Evolutionary conservation across 2,329 filamentous ascomycete species (phyloP).

Genomic region (Fusarium abutilonis): DNA sequence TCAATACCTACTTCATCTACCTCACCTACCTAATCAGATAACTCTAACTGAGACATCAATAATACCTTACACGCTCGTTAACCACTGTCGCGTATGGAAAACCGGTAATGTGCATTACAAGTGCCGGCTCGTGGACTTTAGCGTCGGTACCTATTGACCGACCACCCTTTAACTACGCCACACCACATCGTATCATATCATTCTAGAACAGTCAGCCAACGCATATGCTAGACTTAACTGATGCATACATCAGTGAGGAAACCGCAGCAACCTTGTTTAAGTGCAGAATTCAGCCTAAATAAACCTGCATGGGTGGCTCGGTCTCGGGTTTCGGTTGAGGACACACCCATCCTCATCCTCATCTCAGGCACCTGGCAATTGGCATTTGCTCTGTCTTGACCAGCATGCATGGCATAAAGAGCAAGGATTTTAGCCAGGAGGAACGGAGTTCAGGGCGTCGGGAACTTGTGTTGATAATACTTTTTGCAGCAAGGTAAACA

Average conservation of each 20-base stretch:
- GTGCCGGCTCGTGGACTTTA: slow-evolving; percentile 15
- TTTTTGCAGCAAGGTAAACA: background rate
- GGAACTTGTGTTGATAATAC: slow-evolving; percentile 1
- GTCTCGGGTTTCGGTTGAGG: no score
- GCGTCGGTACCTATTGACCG: slow-evolving; percentile 15
- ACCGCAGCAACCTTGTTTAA: no score
- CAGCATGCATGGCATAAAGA: background rate
- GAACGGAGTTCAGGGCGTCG: slow-evolving; percentile 18
- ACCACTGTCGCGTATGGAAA: no score
- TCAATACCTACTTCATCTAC: no score
- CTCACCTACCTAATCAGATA: no score
- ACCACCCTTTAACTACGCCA: background rate
- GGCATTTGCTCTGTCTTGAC: slow-evolving; percentile 4
- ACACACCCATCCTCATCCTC: background rate
- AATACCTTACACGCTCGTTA: no score
- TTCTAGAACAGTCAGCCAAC: background rate
- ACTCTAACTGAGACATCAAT: no score
- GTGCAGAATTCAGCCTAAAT: background rate
- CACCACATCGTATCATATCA: slow-evolving; percentile 7
- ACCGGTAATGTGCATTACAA: background rate
- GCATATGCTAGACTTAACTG: background rate
- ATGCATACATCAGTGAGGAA: background rate
- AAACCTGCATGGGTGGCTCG: background rate
- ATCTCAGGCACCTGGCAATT: slow-evolving; percentile 3
- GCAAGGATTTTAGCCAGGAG: slow-evolving; percentile 17